Evolutionary conservation across 2,329 filamentous ascomycete species (phyloP), one percentile per base, ranked within the genome.

Genomic region (Pseudocercospora pini-densiflorae): DNA sequence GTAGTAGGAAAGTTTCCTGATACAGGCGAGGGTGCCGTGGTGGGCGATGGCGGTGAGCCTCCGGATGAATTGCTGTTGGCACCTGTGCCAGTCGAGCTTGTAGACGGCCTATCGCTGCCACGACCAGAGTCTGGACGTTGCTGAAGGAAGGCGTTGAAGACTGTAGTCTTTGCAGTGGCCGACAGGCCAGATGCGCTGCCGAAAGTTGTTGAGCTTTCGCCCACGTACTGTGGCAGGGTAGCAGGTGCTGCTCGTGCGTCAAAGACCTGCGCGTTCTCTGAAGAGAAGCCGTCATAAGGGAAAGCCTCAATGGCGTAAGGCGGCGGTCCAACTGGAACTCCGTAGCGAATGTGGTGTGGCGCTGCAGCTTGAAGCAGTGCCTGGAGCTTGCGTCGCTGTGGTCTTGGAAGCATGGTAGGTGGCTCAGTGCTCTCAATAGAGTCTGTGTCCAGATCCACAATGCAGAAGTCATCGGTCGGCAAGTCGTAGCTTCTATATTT

Each of bases 261-360:
- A 79, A 97, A 97, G 2, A 97, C 84, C 0, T 90, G 86, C 33
- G 90, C 86, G 70, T 92, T 94, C 79, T 99, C 95, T 0, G 92
- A 93, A 21, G 93, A 91, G 77, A 97, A 97, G 2, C 92, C 87
- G 77, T 98, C 92, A 75, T 92, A 92, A 0, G 95, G 95, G 76
- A 92, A 99, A 0, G 94, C 91, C 79, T 99, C 95, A 63, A 97
- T 88, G 3, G 93, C 94, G 78, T 98, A 98, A 3, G 92, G 90
- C 36, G 95, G 95, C 21, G 95, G 93, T 0, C 94, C 95, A n/a
- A 89, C 87, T 1, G 90, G 84, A 2, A 99, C 93, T 45, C 94
- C 94, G 74, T 89, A 97, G 65, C 92, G 90, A 74, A 91, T 88
- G 77, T 95, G 92, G 77, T 97, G 93, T 12, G 94, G 94, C 43